A percentile compares a stretch with the other conserved stretches of the same genome.
Conservation (phyloP, 2,329 filamentous ascomycete genomes). For the Aspergillus pseudoglaucus region DNA sequence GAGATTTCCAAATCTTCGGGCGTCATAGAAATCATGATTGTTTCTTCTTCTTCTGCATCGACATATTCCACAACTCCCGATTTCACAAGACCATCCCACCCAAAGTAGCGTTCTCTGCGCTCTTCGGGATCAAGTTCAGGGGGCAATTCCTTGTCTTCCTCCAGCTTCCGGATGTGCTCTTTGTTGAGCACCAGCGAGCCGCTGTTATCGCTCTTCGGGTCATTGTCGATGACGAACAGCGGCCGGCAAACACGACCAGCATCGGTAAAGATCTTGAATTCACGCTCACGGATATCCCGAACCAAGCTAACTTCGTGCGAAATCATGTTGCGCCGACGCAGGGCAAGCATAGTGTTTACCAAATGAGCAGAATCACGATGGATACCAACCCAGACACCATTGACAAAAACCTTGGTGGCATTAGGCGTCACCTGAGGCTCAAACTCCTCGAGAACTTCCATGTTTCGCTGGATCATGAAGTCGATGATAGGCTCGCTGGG, state of each 20-base stretch:
- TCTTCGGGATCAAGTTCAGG: constrained; percentile 55
- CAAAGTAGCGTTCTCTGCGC: constrained; percentile 58
- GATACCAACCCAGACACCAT: constrained; percentile 96
- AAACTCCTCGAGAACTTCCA: constrained; percentile 96
- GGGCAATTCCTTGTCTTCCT: constrained; percentile 62
- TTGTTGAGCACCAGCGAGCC: constrained; percentile 78
- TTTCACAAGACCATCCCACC: constrained; percentile 80
- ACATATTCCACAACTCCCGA: constrained; percentile 90
- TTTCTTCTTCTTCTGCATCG: constrained; percentile 97
- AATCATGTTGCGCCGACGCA: constrained; percentile 74
- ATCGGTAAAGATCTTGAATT: constrained; percentile 98
- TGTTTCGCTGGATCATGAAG: constrained; percentile 91
- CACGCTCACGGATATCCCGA: constrained; percentile 90
- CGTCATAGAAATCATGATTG: constrained; percentile 98
- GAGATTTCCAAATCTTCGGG: constrained; percentile 86
- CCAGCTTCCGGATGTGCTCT: constrained; percentile 71
- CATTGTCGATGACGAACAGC: constrained; percentile 86
- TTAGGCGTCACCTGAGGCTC: constrained; percentile 77
- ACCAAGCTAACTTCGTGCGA: constrained; percentile 91
- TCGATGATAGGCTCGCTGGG: constrained; percentile 84
- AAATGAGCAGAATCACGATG: constrained; percentile 83
- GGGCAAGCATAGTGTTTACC: constrained; percentile 68
- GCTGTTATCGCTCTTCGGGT: constrained; percentile 64
- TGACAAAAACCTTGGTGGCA: constrained; percentile 96
- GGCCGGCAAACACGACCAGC: constrained; percentile 92